Percentiles rank a stretch among this genome's conserved stretches.
Evolutionary conservation across 805 yeast genomes (phyloP).

Genomic region (Lachancea sp.): DNA sequence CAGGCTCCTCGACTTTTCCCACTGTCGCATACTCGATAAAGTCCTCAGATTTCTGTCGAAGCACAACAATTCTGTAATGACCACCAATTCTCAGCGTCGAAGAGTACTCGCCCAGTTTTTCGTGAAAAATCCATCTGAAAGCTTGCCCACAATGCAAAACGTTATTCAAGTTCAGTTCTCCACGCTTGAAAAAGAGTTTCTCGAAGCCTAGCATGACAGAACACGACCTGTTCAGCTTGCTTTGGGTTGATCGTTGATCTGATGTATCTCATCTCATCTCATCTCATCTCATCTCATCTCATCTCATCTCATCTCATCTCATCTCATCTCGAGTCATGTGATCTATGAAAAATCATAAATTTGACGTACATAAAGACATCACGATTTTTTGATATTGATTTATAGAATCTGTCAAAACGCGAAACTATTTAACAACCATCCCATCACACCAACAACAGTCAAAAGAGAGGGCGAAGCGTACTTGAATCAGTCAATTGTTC

Average conservation of each 20-base stretch:
- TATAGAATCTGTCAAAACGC: background rate
- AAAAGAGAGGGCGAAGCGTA: too few relatives aligned
- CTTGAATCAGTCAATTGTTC: too few relatives aligned
- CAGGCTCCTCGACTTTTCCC: slow-evolving; percentile 15
- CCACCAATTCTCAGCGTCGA: slow-evolving; percentile 24
- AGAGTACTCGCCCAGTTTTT: slow-evolving; percentile 16
- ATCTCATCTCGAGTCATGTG: background rate
- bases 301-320: background rate
- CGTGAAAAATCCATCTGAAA: slow-evolving; percentile 29
- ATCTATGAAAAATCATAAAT: background rate
- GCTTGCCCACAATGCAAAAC: slow-evolving; percentile 32
- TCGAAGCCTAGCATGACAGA: background rate
- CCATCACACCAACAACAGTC: too few relatives aligned
- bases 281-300: slow-evolving; percentile 1
- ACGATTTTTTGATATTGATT: too few relatives aligned
- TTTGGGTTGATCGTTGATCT: too few relatives aligned
- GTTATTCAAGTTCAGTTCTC: slow-evolving; percentile 43
- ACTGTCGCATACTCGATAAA: slow-evolving; percentile 47
- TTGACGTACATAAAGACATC: background rate
- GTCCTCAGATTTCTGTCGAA: slow-evolving; percentile 50
- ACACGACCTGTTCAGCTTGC: background rate
- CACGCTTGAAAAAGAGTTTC: slow-evolving; percentile 3
- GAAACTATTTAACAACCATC: background rate
- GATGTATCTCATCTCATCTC: background rate
- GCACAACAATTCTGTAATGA: slow-evolving; percentile 51